Evolutionary conservation across 108 stramenopile species (phyloP).

Genomic region (Pseudonitzschia multistriata): DNA sequence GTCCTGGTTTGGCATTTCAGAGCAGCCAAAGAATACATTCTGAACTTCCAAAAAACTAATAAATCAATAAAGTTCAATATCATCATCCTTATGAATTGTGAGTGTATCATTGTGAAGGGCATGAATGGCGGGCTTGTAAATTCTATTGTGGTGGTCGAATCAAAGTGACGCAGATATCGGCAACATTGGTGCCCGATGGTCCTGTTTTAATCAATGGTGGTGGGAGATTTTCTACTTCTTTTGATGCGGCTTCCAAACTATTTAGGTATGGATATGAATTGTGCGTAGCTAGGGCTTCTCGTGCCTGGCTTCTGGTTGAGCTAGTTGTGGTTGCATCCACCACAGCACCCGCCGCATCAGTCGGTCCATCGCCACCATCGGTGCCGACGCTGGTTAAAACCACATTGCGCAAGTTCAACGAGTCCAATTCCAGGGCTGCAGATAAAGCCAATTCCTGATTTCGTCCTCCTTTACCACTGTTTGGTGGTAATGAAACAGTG

Average conservation of each 20-base stretch:
- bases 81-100: too few species aligned
- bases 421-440: constrained; percentile 57
- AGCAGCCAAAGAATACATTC: too few species aligned
- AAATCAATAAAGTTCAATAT: too few species aligned
- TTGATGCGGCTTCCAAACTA: constrained; percentile 5
- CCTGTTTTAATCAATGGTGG: constrained; percentile 65
- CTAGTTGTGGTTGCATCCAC: constrained; percentile 67
- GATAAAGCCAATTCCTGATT: constrained; percentile 85
- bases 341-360: constrained; percentile 87
- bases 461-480: constrained; percentile 78
- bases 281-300: constrained; percentile 58
- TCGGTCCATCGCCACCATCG: constrained; percentile 90
- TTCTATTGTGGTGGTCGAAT: constrained; percentile 24
- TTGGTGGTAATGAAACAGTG: constrained; percentile 66
- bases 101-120: too few species aligned
- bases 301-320: constrained; percentile 36
- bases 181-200: constrained; percentile 87
- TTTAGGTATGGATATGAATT: constrained; percentile 67
- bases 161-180: constrained; percentile 77
- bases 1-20: constrained; percentile 15
- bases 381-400: constrained; percentile 77
- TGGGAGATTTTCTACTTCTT: not conserved
- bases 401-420: constrained; percentile 61
- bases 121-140: too few species aligned
- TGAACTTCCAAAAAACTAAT: too few species aligned